Conservation (phyloP, 2,329 filamentous ascomycete species). For the Fragosphaeria purpurea region DNA sequence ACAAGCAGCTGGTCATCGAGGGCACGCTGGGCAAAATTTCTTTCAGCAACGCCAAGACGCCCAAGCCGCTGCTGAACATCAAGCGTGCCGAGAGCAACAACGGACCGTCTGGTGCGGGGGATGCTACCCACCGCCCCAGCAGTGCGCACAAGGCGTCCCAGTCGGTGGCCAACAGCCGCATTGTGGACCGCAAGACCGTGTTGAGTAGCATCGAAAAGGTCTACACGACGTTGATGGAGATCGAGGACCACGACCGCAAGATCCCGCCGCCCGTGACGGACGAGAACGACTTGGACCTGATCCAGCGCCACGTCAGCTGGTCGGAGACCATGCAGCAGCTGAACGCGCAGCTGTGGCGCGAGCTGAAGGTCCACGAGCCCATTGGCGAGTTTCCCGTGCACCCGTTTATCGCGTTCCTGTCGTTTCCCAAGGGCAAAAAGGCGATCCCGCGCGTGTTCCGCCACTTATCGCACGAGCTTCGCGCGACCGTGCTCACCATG, state of each 20-base stretch:
- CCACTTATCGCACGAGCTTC: constrained; percentile 83
- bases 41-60: constrained; percentile 97
- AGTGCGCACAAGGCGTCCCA: constrained; percentile 31
- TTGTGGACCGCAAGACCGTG: constrained; percentile 70
- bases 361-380: constrained; percentile 86
- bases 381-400: constrained; percentile 70
- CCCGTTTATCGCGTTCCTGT: constrained; percentile 92
- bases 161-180: constrained; percentile 22
- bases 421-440: constrained; percentile 92
- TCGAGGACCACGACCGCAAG: constrained; percentile 84
- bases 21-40: constrained; percentile 96
- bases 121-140: constrained; percentile 44
- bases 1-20: constrained; percentile 91
- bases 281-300: constrained; percentile 54
- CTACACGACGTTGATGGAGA: constrained; percentile 79
- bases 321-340: constrained; percentile 58
- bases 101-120: constrained; percentile 18
- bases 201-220: constrained; percentile 81
- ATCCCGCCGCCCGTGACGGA: constrained; percentile 56
- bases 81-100: constrained; percentile 64
- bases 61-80: constrained; percentile 88
- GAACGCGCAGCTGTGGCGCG: constrained; percentile 72
- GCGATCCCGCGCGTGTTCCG: constrained; percentile 90
- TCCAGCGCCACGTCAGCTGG: constrained; percentile 73
- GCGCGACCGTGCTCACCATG: constrained; percentile 91